These are phyloP conservation scores for Candida dubliniensis DNA, from an alignment of 1,139 yeast genomes.

Conservation along the genomic window DNA sequence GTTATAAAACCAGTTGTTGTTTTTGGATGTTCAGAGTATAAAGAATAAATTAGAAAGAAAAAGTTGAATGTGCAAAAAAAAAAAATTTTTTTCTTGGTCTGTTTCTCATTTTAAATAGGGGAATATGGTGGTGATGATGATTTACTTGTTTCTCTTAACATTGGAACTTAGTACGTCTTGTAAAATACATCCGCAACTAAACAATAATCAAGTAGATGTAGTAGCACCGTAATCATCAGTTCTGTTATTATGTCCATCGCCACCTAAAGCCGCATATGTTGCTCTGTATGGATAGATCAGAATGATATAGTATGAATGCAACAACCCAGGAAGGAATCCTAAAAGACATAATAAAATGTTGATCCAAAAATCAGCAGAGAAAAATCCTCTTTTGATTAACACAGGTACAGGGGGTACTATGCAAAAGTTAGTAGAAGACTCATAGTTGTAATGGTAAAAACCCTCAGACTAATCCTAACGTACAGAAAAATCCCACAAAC, in stretches of 20 bases:
- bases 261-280: constrained; percentile 19
- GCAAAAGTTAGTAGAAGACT: constrained; percentile 8
- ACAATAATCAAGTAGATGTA: background rate
- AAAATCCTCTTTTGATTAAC: constrained; percentile 70
- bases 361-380: constrained; percentile 69
- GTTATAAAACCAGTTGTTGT: background rate
- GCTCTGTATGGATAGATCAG: constrained; percentile 48
- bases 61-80: background rate
- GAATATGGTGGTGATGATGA: no score
- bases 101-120: background rate
- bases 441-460: no score
- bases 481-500: constrained; percentile 65
- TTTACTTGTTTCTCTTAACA: no score
- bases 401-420: constrained; percentile 80
- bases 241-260: constrained; percentile 33
- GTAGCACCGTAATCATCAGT: constrained; percentile 29
- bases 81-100: constrained; percentile 1
- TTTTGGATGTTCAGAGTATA: background rate
- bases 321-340: constrained; percentile 80
- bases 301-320: constrained; percentile 64
- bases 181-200: no score
- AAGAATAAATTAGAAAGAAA: background rate
- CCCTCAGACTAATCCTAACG: constrained; percentile 8
- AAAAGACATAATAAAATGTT: constrained; percentile 73
- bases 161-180: no score